Evolutionary conservation across 345 rosid species (phyloP), one percentile per base, ranked within the genome.

Genomic region (Murraya paniculata): DNA sequence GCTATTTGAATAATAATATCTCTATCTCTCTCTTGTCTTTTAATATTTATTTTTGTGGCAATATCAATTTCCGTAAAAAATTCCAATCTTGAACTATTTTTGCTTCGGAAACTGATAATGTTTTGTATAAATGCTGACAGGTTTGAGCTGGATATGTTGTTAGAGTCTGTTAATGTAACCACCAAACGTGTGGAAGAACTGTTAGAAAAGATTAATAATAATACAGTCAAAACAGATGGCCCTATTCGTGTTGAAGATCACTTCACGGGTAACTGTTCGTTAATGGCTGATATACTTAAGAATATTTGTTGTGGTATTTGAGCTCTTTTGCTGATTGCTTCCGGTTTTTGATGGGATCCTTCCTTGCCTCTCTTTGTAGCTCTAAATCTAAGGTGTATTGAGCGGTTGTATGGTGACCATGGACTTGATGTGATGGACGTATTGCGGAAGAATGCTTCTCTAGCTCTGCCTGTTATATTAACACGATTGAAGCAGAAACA

Each of bases 351-450:
- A 81, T 76, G 64, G 9, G 65, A 57, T 31, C 62, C 1, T 61
- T 72, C 70, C 72, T 75, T 78, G 30, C 41, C 56, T 83, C 68
- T 67, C 68, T 58, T 79, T 87, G 80, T 84, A 96, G 99, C 91
- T 83, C 86, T 92, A 77, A 89, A 96, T 88, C 83, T 89, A 82
- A 94, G 99, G 85, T 96, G 99, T 83, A 87, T 96, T 80, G 99
- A 96, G 75, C 97, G 98, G 30, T 82, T 96, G 78, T 96, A 96
- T 64, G 97, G 99, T 74, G 98, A 96, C 82, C 98, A 94, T 61
- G 99, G 99, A 65, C 98, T 96, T 55, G 99, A 96, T 82, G 99
- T 94, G 81, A 84, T 94, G 91, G 97, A 96, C 53, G 88, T 92
- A 36, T 81, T 96, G 73, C 91, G 87, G 87, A 96, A 90, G 93